Conservation (phyloP, 805 yeast genomes). For the Pichia cephalocereana region DNA sequence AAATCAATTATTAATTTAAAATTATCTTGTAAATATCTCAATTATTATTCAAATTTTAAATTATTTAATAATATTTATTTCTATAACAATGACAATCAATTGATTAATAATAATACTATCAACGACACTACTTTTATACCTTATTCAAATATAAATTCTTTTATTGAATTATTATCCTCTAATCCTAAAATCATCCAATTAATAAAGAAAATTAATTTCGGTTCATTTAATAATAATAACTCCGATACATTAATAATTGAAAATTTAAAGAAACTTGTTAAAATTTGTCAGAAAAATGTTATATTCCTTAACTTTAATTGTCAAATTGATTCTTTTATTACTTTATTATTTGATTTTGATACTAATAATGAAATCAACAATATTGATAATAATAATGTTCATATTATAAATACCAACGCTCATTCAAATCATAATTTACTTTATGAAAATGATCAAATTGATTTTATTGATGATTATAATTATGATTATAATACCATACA, state of each 20-base stretch:
- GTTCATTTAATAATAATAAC: too few relatives aligned
- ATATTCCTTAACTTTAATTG: not conserved
- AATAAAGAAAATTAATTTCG: not conserved
- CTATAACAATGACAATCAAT: not conserved
- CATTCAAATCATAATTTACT: not conserved
- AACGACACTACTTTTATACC: not conserved
- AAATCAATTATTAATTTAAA: not conserved
- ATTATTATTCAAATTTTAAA: not conserved
- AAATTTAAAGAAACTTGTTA: too few relatives aligned
- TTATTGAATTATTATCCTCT: not conserved
- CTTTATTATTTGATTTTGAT: not conserved
- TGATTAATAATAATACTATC: not conserved
- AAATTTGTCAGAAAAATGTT: not conserved
- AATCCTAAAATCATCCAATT: not conserved
- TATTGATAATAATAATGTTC: not conserved
- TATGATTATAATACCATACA: too few relatives aligned
- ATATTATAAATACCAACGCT: not conserved
- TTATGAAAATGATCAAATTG: too few relatives aligned
- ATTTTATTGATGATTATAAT: too few relatives aligned
- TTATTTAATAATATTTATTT: constrained; percentile 1
- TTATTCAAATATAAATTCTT: not conserved
- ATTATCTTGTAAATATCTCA: not conserved
- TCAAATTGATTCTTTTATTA: not conserved
- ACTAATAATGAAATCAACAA: not conserved
- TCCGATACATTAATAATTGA: too few relatives aligned